These are phyloP conservation scores for Bipolaris gigantea DNA, from an alignment of 2,329 filamentous ascomycete species.

Conservation along the genomic window DNA sequence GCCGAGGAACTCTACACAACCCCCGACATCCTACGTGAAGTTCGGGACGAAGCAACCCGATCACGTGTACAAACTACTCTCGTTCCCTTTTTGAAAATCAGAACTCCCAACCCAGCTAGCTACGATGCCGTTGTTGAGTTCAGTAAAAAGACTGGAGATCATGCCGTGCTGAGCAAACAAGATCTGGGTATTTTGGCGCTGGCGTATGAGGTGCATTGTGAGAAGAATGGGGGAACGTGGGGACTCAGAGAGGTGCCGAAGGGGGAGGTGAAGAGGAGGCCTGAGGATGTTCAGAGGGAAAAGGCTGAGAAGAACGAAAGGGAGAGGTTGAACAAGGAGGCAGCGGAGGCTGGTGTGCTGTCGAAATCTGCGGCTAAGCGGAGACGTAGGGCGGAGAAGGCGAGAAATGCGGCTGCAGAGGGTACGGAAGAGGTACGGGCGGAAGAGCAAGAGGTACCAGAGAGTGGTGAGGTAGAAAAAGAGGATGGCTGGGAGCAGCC, in stretches of 20 bases:
- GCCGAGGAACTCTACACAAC: slow-evolving; percentile 69
- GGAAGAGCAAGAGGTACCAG: background rate
- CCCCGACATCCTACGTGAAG: slow-evolving; percentile 83
- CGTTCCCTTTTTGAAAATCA: slow-evolving; percentile 78
- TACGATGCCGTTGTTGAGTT: slow-evolving; percentile 81
- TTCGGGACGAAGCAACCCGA: slow-evolving; percentile 79
- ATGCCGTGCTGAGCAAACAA: slow-evolving; percentile 81
- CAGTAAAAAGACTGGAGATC: slow-evolving; percentile 84
- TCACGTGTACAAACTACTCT: slow-evolving; percentile 81
- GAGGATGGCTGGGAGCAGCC: slow-evolving; percentile 19
- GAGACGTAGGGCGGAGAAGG: slow-evolving; percentile 3
- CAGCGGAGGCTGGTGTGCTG: slow-evolving; percentile 27
- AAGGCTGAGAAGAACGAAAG: slow-evolving; percentile 26
- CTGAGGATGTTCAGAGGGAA: slow-evolving; percentile 24
- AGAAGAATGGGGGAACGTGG: slow-evolving; percentile 88
- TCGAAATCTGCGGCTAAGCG: slow-evolving; percentile 15
- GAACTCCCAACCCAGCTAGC: slow-evolving; percentile 74
- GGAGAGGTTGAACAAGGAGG: slow-evolving; percentile 24
- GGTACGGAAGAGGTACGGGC: slow-evolving; percentile 2
- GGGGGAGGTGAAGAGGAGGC: slow-evolving; percentile 70
- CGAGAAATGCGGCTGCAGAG: background rate
- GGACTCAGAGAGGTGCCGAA: slow-evolving; percentile 75
- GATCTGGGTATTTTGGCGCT: slow-evolving; percentile 89
- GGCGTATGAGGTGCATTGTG: slow-evolving; percentile 91
- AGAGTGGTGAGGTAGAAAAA: slow-evolving; percentile 5